phyloP scores from a whole-genome alignment of 768 basidiomycete genomes.

The Mycena latifolia region DNA sequence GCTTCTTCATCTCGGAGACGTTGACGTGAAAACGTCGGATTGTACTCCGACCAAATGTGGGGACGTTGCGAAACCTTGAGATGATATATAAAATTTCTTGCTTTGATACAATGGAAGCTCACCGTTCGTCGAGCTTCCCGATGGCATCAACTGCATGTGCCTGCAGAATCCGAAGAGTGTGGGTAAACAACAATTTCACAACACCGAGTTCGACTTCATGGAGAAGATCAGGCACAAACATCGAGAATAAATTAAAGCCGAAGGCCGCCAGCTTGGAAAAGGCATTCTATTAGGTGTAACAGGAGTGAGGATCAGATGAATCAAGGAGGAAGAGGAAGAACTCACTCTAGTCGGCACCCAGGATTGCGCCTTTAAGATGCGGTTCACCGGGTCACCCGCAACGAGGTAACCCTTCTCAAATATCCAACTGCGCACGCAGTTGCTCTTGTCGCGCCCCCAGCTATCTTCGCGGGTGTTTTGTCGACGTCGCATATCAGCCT shows the following conservation, averaged over 20 bases:
- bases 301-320: no score
- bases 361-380: no score
- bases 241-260: constrained; percentile 43
- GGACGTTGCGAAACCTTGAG: constrained; percentile 43
- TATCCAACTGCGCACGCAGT: no score
- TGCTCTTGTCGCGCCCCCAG: no score
- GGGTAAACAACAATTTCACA: constrained; percentile 49
- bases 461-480: no score
- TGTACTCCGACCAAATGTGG: constrained; percentile 45
- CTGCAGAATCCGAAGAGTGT: constrained; percentile 48
- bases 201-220: no score
- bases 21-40: constrained; percentile 52
- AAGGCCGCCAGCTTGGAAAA: constrained; percentile 39
- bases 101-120: neutral
- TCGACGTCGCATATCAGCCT: no score
- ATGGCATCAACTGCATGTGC: constrained; percentile 32
- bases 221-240: constrained; percentile 51
- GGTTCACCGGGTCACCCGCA: no score
- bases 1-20: constrained; percentile 49
- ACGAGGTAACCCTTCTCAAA: no score
- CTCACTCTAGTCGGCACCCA: no score
- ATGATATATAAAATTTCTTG: neutral
- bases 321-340: no score
- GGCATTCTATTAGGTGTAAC: constrained; percentile 43
- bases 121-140: constrained; percentile 41